Conservation (phyloP, 805 yeast genomes). For the Schwanniomyces vanrijiae region DNA sequence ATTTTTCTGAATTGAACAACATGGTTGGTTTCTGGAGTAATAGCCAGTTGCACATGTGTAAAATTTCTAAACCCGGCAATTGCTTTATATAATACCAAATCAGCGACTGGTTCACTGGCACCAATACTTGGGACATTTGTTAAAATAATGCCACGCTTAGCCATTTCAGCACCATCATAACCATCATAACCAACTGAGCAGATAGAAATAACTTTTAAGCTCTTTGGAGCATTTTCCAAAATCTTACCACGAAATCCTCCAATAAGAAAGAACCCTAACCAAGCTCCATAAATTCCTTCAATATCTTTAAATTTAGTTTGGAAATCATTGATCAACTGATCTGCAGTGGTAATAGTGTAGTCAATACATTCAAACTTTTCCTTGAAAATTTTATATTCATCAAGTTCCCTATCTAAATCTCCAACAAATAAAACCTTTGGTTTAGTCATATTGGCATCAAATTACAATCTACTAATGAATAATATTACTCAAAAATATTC, state of each 20-base stretch:
- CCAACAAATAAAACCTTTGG: constrained; percentile 49
- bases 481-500: too few relatives aligned
- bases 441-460: constrained; percentile 9
- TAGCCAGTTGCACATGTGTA: constrained; percentile 42
- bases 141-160: constrained; percentile 45
- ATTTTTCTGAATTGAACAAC: constrained; percentile 47
- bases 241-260: constrained; percentile 52
- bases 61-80: constrained; percentile 62
- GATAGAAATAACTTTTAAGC: constrained; percentile 48
- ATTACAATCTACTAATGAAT: background rate
- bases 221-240: constrained; percentile 43
- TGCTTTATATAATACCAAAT: constrained; percentile 59
- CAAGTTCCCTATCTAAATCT: constrained; percentile 46
- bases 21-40: constrained; percentile 36
- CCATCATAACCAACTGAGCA: constrained; percentile 62
- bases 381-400: constrained; percentile 46
- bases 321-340: constrained; percentile 42
- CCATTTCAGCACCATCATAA: constrained; percentile 44
- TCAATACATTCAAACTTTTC: constrained; percentile 35
- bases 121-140: constrained; percentile 58
- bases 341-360: constrained; percentile 42
- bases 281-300: constrained; percentile 58
- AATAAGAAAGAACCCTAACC: constrained; percentile 51
- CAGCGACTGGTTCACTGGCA: constrained; percentile 73
- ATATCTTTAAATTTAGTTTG: constrained; percentile 40